Conservation (phyloP, 108 stramenopile genomes). For the Nitzschia sp. region DNA sequence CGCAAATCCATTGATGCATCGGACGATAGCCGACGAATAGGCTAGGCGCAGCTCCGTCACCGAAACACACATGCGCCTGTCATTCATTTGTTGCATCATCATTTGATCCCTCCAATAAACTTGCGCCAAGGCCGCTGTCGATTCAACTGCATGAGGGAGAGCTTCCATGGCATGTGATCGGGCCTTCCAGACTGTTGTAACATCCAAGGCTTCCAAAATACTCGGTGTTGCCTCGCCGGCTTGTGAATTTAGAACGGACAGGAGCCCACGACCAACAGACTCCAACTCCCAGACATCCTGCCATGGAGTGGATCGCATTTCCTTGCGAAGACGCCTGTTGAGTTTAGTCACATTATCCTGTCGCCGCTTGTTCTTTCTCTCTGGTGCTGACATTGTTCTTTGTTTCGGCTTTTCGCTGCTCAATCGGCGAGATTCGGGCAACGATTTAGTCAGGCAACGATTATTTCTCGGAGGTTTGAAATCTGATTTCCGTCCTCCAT, state of each 20-base stretch:
- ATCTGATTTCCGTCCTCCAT: no score
- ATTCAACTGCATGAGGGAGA: constrained; percentile 75
- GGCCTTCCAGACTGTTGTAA: constrained; percentile 72
- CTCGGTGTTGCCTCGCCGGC: not conserved
- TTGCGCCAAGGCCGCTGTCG: constrained; percentile 63
- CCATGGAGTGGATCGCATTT: constrained; percentile 31
- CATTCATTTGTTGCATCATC: not conserved
- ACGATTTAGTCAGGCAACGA: not conserved
- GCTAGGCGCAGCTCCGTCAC: constrained; percentile 56
- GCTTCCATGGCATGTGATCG: constrained; percentile 35
- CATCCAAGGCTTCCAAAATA: constrained; percentile 48
- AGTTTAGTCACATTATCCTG: not conserved
- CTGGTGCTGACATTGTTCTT: not conserved
- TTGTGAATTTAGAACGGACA: constrained; percentile 27
- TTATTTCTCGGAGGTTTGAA: not conserved
- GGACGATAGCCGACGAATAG: constrained; percentile 69
- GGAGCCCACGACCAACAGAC: constrained; percentile 30
- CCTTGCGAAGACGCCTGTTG: constrained; percentile 31
- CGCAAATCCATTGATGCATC: constrained; percentile 86
- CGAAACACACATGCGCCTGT: not conserved
- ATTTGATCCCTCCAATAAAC: constrained; percentile 54
- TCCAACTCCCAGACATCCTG: constrained; percentile 39
- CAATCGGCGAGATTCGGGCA: not conserved
- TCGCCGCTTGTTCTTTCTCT: not conserved
- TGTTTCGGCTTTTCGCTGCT: no score